A percentile compares a stretch with the other conserved stretches of the same genome.
Evolutionary conservation across 2,329 filamentous ascomycete species (phyloP).

Genomic region (Sarocladiaceae sp.): DNA sequence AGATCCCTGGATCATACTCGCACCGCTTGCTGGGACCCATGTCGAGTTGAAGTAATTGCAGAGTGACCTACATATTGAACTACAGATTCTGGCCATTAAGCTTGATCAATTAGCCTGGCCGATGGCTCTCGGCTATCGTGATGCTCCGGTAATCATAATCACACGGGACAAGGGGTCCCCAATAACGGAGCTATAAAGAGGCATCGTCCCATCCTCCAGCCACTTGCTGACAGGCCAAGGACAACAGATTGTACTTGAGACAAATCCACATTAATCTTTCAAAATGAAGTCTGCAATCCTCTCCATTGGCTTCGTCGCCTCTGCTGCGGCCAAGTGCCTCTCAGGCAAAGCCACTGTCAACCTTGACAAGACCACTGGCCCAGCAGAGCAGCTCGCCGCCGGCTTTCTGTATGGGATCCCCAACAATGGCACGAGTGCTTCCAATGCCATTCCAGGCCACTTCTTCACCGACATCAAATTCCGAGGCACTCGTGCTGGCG

Average conservation of each 20-base stretch:
- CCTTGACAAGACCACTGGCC: neutral
- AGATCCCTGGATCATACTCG: neutral
- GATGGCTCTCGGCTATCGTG: neutral
- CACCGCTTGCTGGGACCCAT: too few relatives aligned
- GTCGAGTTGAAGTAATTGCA: too few relatives aligned
- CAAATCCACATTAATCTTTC: neutral
- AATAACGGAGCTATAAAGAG: neutral
- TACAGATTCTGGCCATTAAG: too few relatives aligned
- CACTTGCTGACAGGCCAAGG: neutral
- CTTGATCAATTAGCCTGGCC: too few relatives aligned
- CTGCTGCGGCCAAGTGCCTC: neutral
- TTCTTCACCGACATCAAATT: slow-evolving; percentile 10
- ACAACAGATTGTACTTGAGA: neutral
- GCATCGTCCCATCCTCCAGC: neutral
- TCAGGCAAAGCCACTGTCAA: slow-evolving; percentile 4
- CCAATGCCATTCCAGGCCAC: slow-evolving; percentile 3
- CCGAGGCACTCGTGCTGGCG: neutral
- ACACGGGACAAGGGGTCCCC: too few relatives aligned
- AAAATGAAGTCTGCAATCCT: neutral
- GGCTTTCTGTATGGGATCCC: slow-evolving; percentile 3
- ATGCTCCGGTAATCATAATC: neutral
- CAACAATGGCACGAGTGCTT: slow-evolving; percentile 1
- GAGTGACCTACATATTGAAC: too few relatives aligned
- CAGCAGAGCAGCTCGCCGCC: neutral
- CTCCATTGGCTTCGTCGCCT: slow-evolving; percentile 1